Percentiles rank a stretch among this genome's conserved stretches.
Evolutionary conservation across 164 flowering plant genomes (phyloP).

Genomic region (Sedum album): DNA sequence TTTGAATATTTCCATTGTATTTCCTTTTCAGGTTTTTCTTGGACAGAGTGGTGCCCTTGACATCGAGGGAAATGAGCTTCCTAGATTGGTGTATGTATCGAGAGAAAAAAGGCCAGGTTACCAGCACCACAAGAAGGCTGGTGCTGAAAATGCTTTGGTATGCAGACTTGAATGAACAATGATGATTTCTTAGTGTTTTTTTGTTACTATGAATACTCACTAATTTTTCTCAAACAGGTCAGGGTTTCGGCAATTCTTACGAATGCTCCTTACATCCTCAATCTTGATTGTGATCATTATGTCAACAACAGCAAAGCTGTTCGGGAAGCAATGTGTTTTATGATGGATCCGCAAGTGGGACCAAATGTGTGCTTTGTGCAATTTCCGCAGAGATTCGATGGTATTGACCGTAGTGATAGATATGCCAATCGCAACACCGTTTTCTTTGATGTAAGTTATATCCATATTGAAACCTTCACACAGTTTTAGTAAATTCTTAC

Average conservation of each 20-base stretch:
- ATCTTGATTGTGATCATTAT: slow-evolving; percentile 97
- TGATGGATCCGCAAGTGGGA: slow-evolving; percentile 94
- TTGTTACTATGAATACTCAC: slow-evolving; percentile 8
- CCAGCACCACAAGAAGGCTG: slow-evolving; percentile 96
- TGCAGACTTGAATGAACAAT: neutral
- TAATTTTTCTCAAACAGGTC: slow-evolving; percentile 35
- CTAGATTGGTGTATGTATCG: slow-evolving; percentile 90
- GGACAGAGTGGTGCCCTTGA: slow-evolving; percentile 90
- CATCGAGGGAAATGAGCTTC: slow-evolving; percentile 93
- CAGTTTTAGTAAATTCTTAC: neutral
- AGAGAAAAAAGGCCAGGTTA: slow-evolving; percentile 98
- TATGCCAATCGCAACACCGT: slow-evolving; percentile 92
- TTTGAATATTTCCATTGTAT: neutral
- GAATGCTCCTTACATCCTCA: slow-evolving; percentile 94
- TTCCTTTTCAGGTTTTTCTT: slow-evolving; percentile 63
- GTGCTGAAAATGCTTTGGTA: slow-evolving; percentile 98
- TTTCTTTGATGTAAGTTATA: slow-evolving; percentile 84
- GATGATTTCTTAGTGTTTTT: neutral
- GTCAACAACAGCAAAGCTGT: slow-evolving; percentile 95
- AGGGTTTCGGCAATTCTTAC: slow-evolving; percentile 96
- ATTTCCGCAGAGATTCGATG: slow-evolving; percentile 98
- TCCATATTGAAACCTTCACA: neutral
- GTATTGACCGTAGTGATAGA: slow-evolving; percentile 90
- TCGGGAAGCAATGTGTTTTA: slow-evolving; percentile 94
- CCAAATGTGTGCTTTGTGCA: slow-evolving; percentile 78